Percentiles rank a stretch among this genome's conserved stretches.
Evolutionary conservation across 257 asterid species (phyloP).

Genomic region (Ilex aquifolium): DNA sequence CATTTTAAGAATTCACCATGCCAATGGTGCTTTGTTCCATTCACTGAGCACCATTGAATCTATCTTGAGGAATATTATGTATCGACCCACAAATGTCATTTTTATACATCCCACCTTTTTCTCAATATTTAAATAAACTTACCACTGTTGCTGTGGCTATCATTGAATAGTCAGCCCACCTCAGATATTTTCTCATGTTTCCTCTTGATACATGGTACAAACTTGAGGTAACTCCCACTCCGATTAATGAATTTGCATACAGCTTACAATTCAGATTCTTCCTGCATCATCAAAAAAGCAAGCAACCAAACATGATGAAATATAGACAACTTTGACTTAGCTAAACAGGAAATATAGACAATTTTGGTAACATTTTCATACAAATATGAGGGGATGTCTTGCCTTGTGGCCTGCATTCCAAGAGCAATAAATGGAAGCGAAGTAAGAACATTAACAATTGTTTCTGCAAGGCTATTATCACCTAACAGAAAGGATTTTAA

Average conservation of each 20-base stretch:
- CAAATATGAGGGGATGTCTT: conserved; percentile 14
- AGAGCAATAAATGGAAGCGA: conserved; percentile 85
- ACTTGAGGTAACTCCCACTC: conserved; percentile 89
- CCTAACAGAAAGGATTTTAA: conserved; percentile 32
- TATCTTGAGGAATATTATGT: no score
- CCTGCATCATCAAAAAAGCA: conserved; percentile 39
- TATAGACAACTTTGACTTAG: neutral
- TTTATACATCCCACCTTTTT: no score
- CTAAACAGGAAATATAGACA: neutral
- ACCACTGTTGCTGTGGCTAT: conserved; percentile 94
- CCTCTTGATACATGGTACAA: conserved; percentile 83
- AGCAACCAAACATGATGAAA: conserved; percentile 2
- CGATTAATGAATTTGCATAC: conserved; percentile 80
- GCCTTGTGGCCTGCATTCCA: conserved; percentile 84
- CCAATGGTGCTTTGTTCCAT: no score
- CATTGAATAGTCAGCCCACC: conserved; percentile 99
- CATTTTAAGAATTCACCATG: no score
- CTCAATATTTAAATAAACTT: conserved; percentile 9
- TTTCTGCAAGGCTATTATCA: conserved; percentile 60
- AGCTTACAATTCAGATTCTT: conserved; percentile 66
- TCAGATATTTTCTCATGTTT: conserved; percentile 61
- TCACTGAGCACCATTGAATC: no score
- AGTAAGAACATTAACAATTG: conserved; percentile 68
- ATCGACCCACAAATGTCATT: no score
- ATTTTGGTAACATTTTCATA: neutral